These are phyloP conservation scores for Torulaspora globosa DNA, from an alignment of 1,139 yeast genomes.

Conservation along the genomic window DNA sequence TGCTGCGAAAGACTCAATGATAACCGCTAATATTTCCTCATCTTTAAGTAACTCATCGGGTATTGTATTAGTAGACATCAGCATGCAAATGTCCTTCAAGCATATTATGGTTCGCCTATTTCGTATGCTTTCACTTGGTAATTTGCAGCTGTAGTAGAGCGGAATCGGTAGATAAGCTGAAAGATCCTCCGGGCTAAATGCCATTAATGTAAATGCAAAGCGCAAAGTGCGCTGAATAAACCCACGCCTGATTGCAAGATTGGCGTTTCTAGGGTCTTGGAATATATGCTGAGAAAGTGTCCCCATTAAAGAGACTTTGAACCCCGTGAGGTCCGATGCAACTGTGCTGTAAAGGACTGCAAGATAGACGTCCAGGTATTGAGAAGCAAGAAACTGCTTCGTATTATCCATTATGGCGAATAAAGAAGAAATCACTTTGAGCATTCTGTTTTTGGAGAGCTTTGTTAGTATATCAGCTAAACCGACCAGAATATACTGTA, in stretches of 20 bases:
- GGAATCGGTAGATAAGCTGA: conserved; percentile 59
- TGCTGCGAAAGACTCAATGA: conserved; percentile 58
- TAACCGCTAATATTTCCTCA: conserved; percentile 39
- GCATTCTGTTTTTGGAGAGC: conserved; percentile 53
- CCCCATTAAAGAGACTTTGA: conserved; percentile 73
- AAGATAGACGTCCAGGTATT: conserved; percentile 81
- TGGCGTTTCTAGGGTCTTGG: conserved; percentile 77
- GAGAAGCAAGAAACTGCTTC: conserved; percentile 62
- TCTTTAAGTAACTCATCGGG: conserved; percentile 45
- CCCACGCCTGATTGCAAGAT: conserved; percentile 64
- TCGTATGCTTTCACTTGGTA: conserved; percentile 54
- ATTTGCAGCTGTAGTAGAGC: conserved; percentile 45
- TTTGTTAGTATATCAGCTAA: conserved; percentile 59
- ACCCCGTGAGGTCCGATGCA: conserved; percentile 69
- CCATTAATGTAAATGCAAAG: conserved; percentile 48
- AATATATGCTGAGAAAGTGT: conserved; percentile 80
- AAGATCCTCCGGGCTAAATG: conserved; percentile 63
- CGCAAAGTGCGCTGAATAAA: conserved; percentile 31
- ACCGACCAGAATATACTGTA: conserved; percentile 60
- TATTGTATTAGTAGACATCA: conserved; percentile 64
- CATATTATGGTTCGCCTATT: conserved; percentile 82
- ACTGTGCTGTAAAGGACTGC: conserved; percentile 63
- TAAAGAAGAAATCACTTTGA: conserved; percentile 66
- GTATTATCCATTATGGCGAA: conserved; percentile 62
- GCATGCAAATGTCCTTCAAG: conserved; percentile 77